Base-by-base conservation (phyloP, 371 early-diverging fungal species). In the Mucor indicus region DNA sequence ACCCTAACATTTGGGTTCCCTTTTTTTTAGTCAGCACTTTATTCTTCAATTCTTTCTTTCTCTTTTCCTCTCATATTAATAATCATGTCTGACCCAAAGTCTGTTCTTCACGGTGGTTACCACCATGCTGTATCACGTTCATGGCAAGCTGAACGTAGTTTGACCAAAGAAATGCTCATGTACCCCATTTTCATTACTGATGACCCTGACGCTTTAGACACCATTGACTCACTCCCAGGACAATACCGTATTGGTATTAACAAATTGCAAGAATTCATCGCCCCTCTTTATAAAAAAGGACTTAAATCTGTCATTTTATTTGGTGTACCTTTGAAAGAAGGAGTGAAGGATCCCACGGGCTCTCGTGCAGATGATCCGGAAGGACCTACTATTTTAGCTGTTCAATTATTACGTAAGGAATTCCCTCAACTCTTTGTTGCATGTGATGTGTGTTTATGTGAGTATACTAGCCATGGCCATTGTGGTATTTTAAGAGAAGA, bases 401-500 rank as follows among this genome's bases (percentile, higher is more conserved):
- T 96, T 55, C 72, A 81, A 40, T 57, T 92, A 17, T 67, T 98
- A 42, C 84, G 91, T 39, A 57, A 73, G 16, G 69, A 74, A 23
- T 98, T 89, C 70, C 95, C 97, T 1, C 58, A 77, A 5, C 65
- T 98, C 11, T 80, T 92, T 36, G 83, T 98, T 17, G 90, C 89
- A 15, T 92, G 93, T 67, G 98, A 98, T 66, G 85, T 97, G n/a
- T 98, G 98, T 57, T 70, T 98, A 9, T 98, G 98, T 71, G 95
- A 90, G 37, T 98, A 92, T 73, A 97, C 98, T 3, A 75, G 75
- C 16, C 98, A 97, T 69, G 98, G 98, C 4, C 96, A 97, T 68
- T 97, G 97, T 62, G 96, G 96, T 62, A 57, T 90, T 46, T 64
- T 92, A 45, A 75, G 84, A 27, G 81, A 81, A 15, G 93, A 95